phyloP scores from a whole-genome alignment of 2,329 filamentous ascomycete genomes.

The Aspergillus persii region DNA sequence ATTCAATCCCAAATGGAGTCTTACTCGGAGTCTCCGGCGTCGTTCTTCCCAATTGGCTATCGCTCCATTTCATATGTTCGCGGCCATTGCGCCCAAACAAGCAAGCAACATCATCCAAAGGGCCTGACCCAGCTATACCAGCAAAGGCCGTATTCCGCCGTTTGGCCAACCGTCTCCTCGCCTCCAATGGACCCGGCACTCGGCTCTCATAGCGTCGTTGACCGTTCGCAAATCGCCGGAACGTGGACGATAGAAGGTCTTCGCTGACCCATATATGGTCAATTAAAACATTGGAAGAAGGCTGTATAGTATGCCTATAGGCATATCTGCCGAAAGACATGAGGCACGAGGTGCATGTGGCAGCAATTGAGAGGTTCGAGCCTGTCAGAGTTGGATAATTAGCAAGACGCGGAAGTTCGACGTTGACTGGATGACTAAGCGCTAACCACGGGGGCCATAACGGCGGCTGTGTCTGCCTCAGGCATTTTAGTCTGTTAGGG shows the following conservation, averaged over 20 bases:
- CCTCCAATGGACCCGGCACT: conserved; percentile 63
- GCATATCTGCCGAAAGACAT: conserved; percentile 46
- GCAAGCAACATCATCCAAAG: conserved; percentile 38
- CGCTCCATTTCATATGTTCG: conserved; percentile 38
- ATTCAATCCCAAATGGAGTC: conserved; percentile 2
- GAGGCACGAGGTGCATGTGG: conserved; percentile 20
- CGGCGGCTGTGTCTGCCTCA: background rate
- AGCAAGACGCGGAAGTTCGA: conserved; percentile 4
- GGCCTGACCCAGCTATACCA: conserved; percentile 27
- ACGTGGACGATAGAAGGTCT: conserved; percentile 45
- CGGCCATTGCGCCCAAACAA: conserved; percentile 43
- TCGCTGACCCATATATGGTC: conserved; percentile 49
- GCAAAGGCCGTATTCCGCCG: conserved; percentile 54
- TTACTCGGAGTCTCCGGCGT: conserved; percentile 25
- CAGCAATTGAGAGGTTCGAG: conserved; percentile 19
- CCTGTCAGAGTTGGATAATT: conserved; percentile 10
- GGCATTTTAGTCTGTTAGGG: background rate
- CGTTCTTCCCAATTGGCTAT: conserved; percentile 24
- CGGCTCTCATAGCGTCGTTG: conserved; percentile 58
- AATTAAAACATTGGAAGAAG: conserved; percentile 22
- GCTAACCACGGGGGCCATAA: too few relatives aligned
- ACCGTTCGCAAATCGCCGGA: conserved; percentile 46
- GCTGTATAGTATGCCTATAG: conserved; percentile 37
- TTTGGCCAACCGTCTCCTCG: conserved; percentile 54
- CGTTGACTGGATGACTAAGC: conserved; percentile 24